Base-by-base conservation (phyloP, 129 eudicot genomes). In the Flaveria linearis region DNA sequence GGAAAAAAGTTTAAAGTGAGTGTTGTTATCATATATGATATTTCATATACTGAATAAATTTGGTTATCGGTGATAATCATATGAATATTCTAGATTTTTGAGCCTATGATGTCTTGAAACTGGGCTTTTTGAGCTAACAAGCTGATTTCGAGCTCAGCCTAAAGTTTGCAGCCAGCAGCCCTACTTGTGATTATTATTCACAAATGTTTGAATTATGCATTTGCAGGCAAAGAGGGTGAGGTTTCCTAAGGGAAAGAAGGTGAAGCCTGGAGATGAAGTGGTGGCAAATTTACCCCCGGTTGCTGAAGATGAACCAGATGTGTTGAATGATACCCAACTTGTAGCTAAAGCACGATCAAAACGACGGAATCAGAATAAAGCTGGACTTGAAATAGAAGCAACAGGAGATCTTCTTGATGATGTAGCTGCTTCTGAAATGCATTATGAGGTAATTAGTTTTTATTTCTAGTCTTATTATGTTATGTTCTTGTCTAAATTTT, bases 241-340 rank as follows among this genome's bases (percentile, higher is more conserved):
- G 72, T 90, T 90, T 82, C 96, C 96, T 9, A 90, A 90, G 85
- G 96, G 96, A 33, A 90, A 84, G 87, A 90, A 90, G 85, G 86
- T 82, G 82, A 90, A 86, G 75, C 69, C 68, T 55, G 89, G 81
- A 66, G 88, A 86, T 39, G 82, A 77, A 46, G 86, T 68, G 36
- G 63, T 61, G 36, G 78, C 71, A 49, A 30, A 20, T 56, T 56
- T 47, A 56, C 72, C 76, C 46, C 73, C 66, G 71, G 84, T 63
- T 63, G 70, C 71, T 72, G 86, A 84, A 69, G 87, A 82, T 52
- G 82, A 71, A 46, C 71, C 82, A 14, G 68, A 42, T 20, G 82
- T 55, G 76, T 56, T 49, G 45, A 51, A 72, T 9, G 85, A 88
- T 53, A 79, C 98, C 51, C 85, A 79, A 9, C 43, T 78, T 79